Percentiles rank a stretch among this genome's conserved stretches.
phyloP scores from a whole-genome alignment of 176 grass and related monocot genomes.

The Tillandsia fasciculata region DNA sequence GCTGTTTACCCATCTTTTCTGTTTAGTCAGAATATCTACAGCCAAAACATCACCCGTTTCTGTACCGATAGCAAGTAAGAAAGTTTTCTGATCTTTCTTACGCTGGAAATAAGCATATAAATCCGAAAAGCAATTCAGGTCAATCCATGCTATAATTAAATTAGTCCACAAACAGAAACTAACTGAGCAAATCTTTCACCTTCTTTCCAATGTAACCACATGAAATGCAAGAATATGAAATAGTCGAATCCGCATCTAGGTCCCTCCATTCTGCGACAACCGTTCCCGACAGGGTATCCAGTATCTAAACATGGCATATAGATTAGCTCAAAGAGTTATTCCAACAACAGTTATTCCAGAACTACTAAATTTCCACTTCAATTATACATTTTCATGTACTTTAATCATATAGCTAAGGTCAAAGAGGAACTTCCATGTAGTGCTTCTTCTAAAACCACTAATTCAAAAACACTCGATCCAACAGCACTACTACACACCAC shows the following conservation, averaged over 20 bases:
- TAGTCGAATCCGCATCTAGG: slow-evolving; percentile 7
- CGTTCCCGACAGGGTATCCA: slow-evolving; percentile 18
- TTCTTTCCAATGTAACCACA: slow-evolving; percentile 38
- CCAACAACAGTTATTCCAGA: neutral
- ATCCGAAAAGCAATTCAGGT: slow-evolving; percentile 16
- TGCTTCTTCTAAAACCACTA: too few species aligned
- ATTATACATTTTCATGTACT: too few species aligned
- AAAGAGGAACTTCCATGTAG: too few species aligned
- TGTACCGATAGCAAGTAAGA: slow-evolving; percentile 38
- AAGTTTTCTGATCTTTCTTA: slow-evolving; percentile 26
- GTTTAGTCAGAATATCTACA: slow-evolving; percentile 26
- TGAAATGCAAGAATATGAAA: slow-evolving; percentile 30
- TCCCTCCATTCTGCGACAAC: slow-evolving; percentile 17
- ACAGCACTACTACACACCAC: too few species aligned
- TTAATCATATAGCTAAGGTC: too few species aligned
- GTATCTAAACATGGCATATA: slow-evolving; percentile 10
- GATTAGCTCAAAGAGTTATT: neutral
- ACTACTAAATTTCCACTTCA: neutral
- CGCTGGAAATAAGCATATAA: slow-evolving; percentile 17
- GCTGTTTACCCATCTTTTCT: slow-evolving; percentile 26
- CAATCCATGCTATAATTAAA: neutral
- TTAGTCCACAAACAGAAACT: neutral
- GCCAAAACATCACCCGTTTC: slow-evolving; percentile 32
- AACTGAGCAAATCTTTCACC: slow-evolving; percentile 14
- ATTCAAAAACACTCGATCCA: too few species aligned